Evolutionary conservation across 306 rosid genomes (phyloP), one percentile per base, ranked within the genome.

Genomic region (Sicyos edulis): DNA sequence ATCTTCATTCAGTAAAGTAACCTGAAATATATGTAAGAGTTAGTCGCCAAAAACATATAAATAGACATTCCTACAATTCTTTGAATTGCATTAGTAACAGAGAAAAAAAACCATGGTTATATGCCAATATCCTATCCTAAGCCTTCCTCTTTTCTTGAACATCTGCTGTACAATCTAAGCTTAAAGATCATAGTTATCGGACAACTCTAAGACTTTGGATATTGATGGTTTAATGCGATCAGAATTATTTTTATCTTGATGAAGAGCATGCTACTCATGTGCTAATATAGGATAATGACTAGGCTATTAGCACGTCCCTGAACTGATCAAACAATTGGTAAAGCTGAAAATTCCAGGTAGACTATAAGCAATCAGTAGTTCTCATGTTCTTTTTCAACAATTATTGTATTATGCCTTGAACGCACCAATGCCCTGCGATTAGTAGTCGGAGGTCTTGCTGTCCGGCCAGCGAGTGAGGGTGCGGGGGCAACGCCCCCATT

Each of bases 1-100:
- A 22, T 80, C 80, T 80, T 80, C 80, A 72, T 55, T 60, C 24
- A 76, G 80, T 76, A 80, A 80, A 52, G 80, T 63, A 63, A 72
- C 75, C 83, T 80, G 77, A 34, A 12, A 56, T 80, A 32, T 11
- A 49, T 34, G 37, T 10, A 53, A 49, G 42, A 37, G 44, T 74
- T 52, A 62, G 53, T 42, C 16, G 5, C 10, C 19, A 42, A 12
- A 65, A 58, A 64, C 10, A 9, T 15, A 42, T 42, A 44, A 42
- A 10, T 10, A 65, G 8, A 64, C 42, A 19, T 16, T 5, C 53
- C 4, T 17, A 52, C 9, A 64, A 42, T 1, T 64, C 70, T 9
- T 63, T n/a, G 69, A 63, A 60, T 40, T 37, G 24, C 69, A 63
- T 0, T 32, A 34, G 14, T 34, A 34, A 62, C 22, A 34, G 14